Evolutionary conservation across 441 rosid species (phyloP).

Genomic region (Pelargonium myrrhifolium): DNA sequence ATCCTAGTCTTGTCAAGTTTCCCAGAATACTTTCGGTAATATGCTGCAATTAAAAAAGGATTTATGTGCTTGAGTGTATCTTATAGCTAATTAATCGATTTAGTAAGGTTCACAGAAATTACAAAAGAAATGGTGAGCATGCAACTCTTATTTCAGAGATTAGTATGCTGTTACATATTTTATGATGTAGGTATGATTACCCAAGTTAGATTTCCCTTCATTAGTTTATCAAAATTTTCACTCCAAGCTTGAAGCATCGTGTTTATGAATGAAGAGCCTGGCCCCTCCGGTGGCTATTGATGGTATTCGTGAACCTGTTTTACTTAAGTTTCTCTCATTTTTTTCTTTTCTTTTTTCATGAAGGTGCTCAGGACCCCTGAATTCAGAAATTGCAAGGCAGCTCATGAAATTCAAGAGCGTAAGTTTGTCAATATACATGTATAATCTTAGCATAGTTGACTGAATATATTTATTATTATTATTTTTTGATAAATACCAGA

Average conservation of each 20-base stretch:
- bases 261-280: not conserved
- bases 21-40: not conserved
- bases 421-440: conserved; percentile 24
- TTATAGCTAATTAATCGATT: not conserved
- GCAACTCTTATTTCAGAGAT: not conserved
- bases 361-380: conserved; percentile 61
- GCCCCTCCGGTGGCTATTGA: no score
- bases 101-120: not conserved
- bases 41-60: not conserved
- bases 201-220: not conserved
- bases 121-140: not conserved
- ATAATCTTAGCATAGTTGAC: not conserved
- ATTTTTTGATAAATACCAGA: no score
- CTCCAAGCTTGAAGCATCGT: not conserved
- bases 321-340: not conserved
- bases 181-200: not conserved
- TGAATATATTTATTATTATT: no score
- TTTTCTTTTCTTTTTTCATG: conserved; percentile 18
- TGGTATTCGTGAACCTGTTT: no score
- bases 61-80: not conserved
- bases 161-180: not conserved
- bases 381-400: conserved; percentile 55
- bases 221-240: not conserved
- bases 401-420: conserved; percentile 62
- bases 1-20: not conserved